Base-by-base conservation (phyloP, 345 rosid genomes). In the Euphorbia lathyris region DNA sequence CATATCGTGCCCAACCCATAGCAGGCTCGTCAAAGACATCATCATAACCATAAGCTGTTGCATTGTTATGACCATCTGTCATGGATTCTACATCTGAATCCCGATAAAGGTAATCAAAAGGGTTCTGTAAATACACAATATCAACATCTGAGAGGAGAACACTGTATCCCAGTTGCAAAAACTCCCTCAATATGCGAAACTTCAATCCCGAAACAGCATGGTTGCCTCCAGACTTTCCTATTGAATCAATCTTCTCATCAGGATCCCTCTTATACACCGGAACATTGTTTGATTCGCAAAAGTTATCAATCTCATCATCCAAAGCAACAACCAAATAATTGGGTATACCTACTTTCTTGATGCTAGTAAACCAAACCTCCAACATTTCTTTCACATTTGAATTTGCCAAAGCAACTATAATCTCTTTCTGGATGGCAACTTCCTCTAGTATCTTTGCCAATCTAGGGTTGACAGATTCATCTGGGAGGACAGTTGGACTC, bases 81-180 rank as follows among this genome's bases (percentile, higher is more conserved):
- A 76, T 76, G 17, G 79, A 76, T 58, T 76, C 79, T 19, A 76
- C 79, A 62, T 76, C 79, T 26, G 76, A 76, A 72, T 76, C 79
- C 57, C 79, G 67, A 56, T 76, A 67, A 30, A 76, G 76, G 69
- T 60, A 58, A 25, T 76, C 34, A 20, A 71, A 76, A 30, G 79
- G 72, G 64, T 76, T 76, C 52, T 71, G 79, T 64, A 76, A 56
- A 45, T 71, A 76, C 52, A 76, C 72, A 7, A 76, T 76, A 43
- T 71, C 79, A 53, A 76, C 72, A 57, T 76, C 79, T 10, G 79
- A 76, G 23, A 76, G 79, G 52, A 76, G 79, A 61, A 76, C 75
- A 71, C 79, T 67, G 12, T 76, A 76, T 13, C 79, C 76, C 23
- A 76, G 40, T 51, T 71, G 72, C 79, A 76, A 71, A 42, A 76